A percentile compares a stretch with the other conserved stretches of the same genome.
These are phyloP conservation scores for Angomonas deanei DNA, from an alignment of 208 protist genomes.

Conservation along the genomic window DNA sequence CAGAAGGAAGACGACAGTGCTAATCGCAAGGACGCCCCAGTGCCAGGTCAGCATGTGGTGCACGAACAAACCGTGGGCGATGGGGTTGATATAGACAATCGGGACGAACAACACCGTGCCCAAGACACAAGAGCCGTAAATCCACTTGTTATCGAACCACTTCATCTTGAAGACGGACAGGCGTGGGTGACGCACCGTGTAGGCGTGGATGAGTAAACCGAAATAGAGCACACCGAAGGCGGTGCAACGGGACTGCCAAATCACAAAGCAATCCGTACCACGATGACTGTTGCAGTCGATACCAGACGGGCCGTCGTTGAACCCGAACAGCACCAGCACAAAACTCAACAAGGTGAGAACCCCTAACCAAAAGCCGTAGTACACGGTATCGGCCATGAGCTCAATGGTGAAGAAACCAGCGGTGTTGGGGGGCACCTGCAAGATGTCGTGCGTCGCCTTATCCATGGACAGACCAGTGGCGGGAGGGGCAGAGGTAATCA, in stretches of 20 bases:
- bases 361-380: conserved; percentile 84
- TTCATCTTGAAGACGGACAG: conserved; percentile 78
- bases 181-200: conserved; percentile 81
- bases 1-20: conserved; percentile 46
- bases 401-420: conserved; percentile 78
- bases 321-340: conserved; percentile 59
- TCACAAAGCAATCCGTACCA: conserved; percentile 36
- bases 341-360: conserved; percentile 52
- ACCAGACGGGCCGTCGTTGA: conserved; percentile 46
- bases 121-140: conserved; percentile 53
- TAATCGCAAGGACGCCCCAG: conserved; percentile 63
- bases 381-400: conserved; percentile 70
- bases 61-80: conserved; percentile 67
- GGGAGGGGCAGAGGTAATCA: conserved; percentile 76
- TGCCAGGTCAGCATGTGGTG: conserved; percentile 85
- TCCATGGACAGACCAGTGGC: conserved; percentile 79
- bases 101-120: conserved; percentile 56
- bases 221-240: conserved; percentile 84
- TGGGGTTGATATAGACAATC: conserved; percentile 71
- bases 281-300: conserved; percentile 57
- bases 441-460: conserved; percentile 62
- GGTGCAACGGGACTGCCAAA: conserved; percentile 74
- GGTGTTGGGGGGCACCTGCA: conserved; percentile 75
- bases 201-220: conserved; percentile 84
- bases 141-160: conserved; percentile 84